phyloP scores from a whole-genome alignment of 306 rosid genomes.

The Ormosia semicastrata region DNA sequence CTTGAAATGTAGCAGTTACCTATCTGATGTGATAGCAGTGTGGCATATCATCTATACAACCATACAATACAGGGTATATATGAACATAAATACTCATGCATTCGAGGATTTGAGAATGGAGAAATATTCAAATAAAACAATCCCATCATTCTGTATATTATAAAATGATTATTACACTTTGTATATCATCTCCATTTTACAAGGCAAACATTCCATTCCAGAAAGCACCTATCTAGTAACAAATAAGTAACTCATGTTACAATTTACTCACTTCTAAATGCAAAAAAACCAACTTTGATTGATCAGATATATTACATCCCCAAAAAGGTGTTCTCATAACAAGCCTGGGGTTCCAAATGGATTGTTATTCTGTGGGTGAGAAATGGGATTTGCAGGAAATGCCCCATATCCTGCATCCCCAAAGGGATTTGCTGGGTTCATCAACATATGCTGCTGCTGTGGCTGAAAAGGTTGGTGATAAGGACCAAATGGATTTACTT shows the following conservation, averaged over 20 bases:
- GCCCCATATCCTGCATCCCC: slow-evolving; percentile 83
- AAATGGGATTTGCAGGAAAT: slow-evolving; percentile 50
- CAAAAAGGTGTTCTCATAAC: slow-evolving; percentile 46
- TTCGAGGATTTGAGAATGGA: background rate
- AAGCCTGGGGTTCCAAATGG: slow-evolving; percentile 94
- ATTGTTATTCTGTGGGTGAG: slow-evolving; percentile 74
- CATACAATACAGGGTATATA: too few species aligned
- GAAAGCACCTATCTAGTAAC: slow-evolving; percentile 42
- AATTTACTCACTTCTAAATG: slow-evolving; percentile 45
- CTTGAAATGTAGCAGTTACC: background rate
- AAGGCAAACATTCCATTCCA: slow-evolving; percentile 38
- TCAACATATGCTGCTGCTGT: slow-evolving; percentile 65
- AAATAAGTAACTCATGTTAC: slow-evolving; percentile 39
- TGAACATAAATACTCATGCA: background rate
- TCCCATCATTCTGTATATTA: slow-evolving; percentile 29
- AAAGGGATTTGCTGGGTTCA: slow-evolving; percentile 85
- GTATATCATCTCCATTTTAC: slow-evolving; percentile 42
- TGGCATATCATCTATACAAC: too few species aligned
- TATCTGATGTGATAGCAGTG: too few species aligned
- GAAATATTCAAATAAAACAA: slow-evolving; percentile 16
- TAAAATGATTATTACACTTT: slow-evolving; percentile 43
- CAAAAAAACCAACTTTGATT: slow-evolving; percentile 51
- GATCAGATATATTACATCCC: slow-evolving; percentile 29
- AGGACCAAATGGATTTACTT: slow-evolving; percentile 86
- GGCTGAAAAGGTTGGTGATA: slow-evolving; percentile 55